Base-by-base conservation (phyloP, 495 filamentous ascomycete species). In the Oidiodendron maius region DNA sequence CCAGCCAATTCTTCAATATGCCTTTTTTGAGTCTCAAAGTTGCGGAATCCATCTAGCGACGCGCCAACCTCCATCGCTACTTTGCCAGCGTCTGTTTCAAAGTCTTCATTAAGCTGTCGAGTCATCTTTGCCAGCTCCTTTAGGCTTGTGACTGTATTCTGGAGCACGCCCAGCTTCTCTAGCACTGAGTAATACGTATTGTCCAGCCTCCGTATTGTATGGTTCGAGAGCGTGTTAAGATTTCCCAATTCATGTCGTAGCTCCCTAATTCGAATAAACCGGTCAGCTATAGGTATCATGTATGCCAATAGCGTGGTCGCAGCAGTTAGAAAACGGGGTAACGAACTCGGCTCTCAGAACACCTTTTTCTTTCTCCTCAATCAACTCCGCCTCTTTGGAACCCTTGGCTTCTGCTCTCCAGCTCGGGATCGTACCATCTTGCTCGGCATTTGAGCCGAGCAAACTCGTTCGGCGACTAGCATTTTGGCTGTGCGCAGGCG, bases 181-280 rank as follows among this genome's bases (percentile, higher is more conserved):
- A 93, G 71, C 4, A 96, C 72, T 3, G 84, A 81, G 57, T 91
- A 90, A 67, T 95, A 95, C 0, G 84, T 89, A 55, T 86, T 84
- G 59, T 95, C 88, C n/a, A 96, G 75, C 37, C 78, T 78, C 51
- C 78, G 76, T 16, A 82, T 93, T 3, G 81, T 80, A 28, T 75
- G 74, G 35, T 63, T 70, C 8, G 73, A 71, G 48, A 71, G 69
- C 10, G 55, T 58, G 20, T 65, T 66, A 13, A 80, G 61, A 21
- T 69, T 62, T 37, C 57, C 37, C 15, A 79, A 56, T 0, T 71
- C 66, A 44, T 65, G 58, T 13, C 52, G 38, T 41, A 61, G 36
- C 40, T 58, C 59, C 9, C 59, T 61, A 16, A 21, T 41, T 46
- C 26, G 26, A 30, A n/a, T n/a, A n/a, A n/a, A n/a, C n/a, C n/a